Conservation (phyloP, 225 moss, liverwort and hornwort genomes). For the Antitrichia curtipendula region DNA sequence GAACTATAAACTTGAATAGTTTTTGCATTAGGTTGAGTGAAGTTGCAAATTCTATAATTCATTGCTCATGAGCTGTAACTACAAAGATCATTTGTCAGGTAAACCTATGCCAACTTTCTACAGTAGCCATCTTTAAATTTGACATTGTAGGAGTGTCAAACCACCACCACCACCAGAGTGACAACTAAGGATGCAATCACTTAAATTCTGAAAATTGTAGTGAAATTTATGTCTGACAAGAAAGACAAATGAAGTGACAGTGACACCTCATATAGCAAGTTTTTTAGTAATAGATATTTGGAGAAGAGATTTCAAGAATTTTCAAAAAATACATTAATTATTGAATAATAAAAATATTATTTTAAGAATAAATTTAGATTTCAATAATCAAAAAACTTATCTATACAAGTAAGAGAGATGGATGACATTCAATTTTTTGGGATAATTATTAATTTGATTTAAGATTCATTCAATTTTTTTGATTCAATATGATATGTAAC, state of each 20-base stretch:
- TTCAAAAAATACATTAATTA: neutral
- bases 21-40: neutral
- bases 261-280: neutral
- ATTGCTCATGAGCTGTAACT: neutral
- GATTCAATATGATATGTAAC: neutral
- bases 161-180: rapidly evolving
- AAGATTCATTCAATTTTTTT: neutral
- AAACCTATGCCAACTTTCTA: no score
- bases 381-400: neutral
- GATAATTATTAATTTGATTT: neutral
- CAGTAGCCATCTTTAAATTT: neutral
- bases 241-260: neutral
- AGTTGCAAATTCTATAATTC: neutral
- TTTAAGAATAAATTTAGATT: neutral
- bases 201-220: neutral
- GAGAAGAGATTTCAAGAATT: neutral
- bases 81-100: neutral
- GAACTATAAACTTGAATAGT: neutral
- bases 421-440: neutral
- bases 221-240: neutral
- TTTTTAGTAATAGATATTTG: neutral
- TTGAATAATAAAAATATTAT: neutral
- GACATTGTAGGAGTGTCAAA: neutral
- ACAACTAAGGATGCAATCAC: neutral
- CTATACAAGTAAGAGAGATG: neutral